Percentiles rank a stretch among this genome's conserved stretches.
Evolutionary conservation across 202 grass and related monocot species (phyloP).

Genomic region (Setaria viridis): DNA sequence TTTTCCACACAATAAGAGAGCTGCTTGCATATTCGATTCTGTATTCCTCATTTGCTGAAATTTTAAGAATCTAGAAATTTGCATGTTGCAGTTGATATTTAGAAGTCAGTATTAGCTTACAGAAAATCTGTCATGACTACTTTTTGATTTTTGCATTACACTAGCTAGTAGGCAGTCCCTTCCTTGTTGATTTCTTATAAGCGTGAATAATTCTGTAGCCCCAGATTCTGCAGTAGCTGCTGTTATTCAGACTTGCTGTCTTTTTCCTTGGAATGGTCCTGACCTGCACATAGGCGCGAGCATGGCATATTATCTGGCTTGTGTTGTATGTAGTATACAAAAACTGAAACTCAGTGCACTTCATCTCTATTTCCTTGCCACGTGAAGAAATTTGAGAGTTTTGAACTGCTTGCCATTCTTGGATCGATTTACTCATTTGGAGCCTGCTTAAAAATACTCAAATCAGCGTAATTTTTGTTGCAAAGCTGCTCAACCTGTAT

Average conservation of each 20-base stretch:
- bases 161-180: not conserved
- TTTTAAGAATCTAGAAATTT: conserved; percentile 24
- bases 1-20: not conserved
- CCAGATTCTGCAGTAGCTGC: not conserved
- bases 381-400: not conserved
- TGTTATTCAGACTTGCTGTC: not conserved
- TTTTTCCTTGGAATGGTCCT: not conserved
- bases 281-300: not conserved
- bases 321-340: not conserved
- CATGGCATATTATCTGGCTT: not conserved
- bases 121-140: not conserved
- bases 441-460: not conserved
- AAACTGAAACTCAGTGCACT: not conserved
- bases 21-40: not conserved
- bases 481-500: not conserved
- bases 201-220: not conserved
- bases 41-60: not conserved
- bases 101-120: not conserved
- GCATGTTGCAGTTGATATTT: not conserved
- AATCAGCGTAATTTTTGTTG: not conserved
- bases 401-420: not conserved
- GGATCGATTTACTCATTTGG: not conserved
- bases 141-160: conserved; percentile 1
- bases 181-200: not conserved
- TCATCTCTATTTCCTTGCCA: not conserved